Evolutionary conservation across 169 alveolate species (phyloP), one percentile per base, ranked within the genome.

Genomic region (Cryptosporidium parvum): DNA sequence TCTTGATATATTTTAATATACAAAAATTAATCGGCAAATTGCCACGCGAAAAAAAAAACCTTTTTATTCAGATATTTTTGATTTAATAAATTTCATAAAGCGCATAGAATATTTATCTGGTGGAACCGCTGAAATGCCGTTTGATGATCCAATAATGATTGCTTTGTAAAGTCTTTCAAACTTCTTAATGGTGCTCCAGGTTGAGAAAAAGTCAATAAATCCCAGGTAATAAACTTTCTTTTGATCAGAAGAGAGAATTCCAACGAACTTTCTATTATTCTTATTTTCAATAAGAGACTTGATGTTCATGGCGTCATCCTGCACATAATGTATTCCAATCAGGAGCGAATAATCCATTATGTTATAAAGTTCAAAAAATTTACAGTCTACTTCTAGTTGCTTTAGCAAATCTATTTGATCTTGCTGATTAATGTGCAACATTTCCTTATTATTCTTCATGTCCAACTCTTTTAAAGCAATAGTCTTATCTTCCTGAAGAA

Each of bases 291-390:
- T 65, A 0, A 80, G 69, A 3, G 73, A 62, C 3, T 44, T 42
- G n/a, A 80, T 80, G 39, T 80, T 67, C 35, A 4, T 58, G 42
- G 33, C 51, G 6, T 80, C 89, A 56, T 67, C 75, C 29, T 80
- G 45, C 7, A 80, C 89, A 70, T 94, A 75, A 91, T 96, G 98
- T 52, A 97, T 93, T 10, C 99, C 99, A 61, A 97, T 92, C 21
- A 97, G 94, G 51, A 96, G 93, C 48, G 98, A 96, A 91, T 97
- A 97, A 92, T 97, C 99, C 93, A 95, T 92, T 21, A 96, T 91
- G 39, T 93, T 93, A 37, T 94, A 93, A 69, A 91, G 91, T 61
- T 93, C 75, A 67, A 97, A 94, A 89, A 97, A 96, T 33, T 86
- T 56, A 18, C 94, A 93, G 91, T 97, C 99, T 26, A 86, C 70